A percentile compares a stretch with the other conserved stretches of the same genome.
Evolutionary conservation across 306 rosid genomes (phyloP).

Genomic region (Sophora flavescens): DNA sequence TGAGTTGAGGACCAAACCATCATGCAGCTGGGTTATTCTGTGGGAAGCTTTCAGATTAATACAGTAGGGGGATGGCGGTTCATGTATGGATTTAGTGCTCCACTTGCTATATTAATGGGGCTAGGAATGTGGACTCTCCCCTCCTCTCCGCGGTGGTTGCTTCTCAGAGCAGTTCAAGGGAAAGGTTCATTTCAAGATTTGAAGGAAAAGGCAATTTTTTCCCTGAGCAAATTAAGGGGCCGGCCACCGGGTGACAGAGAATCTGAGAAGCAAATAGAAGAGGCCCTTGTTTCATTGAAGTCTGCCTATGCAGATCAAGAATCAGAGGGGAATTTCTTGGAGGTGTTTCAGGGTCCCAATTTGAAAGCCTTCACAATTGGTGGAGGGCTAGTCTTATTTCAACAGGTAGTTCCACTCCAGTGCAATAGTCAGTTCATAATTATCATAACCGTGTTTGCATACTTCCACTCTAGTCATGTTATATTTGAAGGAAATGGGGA

Average conservation of each 20-base stretch:
- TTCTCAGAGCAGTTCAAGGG: constrained; percentile 96
- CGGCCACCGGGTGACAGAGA: constrained; percentile 77
- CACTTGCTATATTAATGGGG: constrained; percentile 88
- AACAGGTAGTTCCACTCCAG: constrained; percentile 71
- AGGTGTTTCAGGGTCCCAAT: constrained; percentile 93
- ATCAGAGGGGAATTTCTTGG: constrained; percentile 84
- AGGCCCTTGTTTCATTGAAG: constrained; percentile 71
- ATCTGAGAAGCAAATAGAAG: constrained; percentile 89
- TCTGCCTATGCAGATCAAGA: constrained; percentile 77
- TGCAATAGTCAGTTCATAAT: constrained; percentile 25
- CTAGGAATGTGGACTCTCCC: constrained; percentile 89
- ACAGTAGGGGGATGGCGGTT: constrained; percentile 91
- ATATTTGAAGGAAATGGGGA: constrained; percentile 47
- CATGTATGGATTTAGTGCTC: constrained; percentile 91
- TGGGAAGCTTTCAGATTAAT: constrained; percentile 86
- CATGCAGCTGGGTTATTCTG: constrained; percentile 87
- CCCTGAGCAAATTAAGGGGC: constrained; percentile 84
- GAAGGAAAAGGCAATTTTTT: constrained; percentile 73
- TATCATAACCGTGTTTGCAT: constrained; percentile 11
- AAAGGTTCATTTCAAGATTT: constrained; percentile 74
- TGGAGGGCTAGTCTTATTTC: constrained; percentile 95
- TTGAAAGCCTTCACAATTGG: constrained; percentile 88
- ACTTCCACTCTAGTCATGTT: constrained; percentile 37
- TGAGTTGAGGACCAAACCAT: constrained; percentile 37
- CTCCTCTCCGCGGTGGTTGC: constrained; percentile 94